Conservation (phyloP, 2,329 filamentous ascomycete genomes). For the Xylaria digitata region DNA sequence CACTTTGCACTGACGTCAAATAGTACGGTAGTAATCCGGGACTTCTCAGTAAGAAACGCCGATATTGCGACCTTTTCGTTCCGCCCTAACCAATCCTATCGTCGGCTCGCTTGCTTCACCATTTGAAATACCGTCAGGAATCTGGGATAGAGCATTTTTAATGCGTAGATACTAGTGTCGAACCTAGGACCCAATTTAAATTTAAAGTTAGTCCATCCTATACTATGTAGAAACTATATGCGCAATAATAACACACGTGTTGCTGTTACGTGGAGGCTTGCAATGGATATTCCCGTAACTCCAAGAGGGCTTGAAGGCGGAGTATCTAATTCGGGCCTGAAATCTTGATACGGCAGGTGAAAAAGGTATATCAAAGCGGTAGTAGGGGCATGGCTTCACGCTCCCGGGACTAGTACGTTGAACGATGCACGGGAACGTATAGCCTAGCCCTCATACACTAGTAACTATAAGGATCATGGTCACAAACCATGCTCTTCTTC, state of each 20-base stretch:
- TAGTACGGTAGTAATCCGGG: constrained; percentile 31
- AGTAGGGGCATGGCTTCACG: neutral
- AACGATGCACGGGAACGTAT: neutral
- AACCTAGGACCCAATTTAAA: constrained; percentile 4
- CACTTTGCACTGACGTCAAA: neutral
- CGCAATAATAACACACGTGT: neutral
- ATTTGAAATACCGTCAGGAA: constrained; percentile 20
- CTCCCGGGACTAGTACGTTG: neutral
- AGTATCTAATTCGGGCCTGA: constrained; percentile 5
- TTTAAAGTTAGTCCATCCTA: neutral
- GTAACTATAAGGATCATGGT: neutral
- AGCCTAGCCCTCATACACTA: neutral
- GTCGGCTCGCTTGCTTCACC: constrained; percentile 1
- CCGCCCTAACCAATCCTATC: constrained; percentile 13
- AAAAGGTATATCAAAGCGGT: neutral
- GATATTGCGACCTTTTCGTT: constrained; percentile 31
- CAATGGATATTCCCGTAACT: constrained; percentile 1
- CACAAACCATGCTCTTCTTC: neutral
- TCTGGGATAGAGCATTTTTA: neutral
- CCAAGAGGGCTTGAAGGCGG: constrained; percentile 5
- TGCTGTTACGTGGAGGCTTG: constrained; percentile 11
- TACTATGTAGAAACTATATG: neutral
- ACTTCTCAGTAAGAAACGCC: constrained; percentile 33
- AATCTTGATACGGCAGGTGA: constrained; percentile 21
- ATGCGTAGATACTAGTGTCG: neutral